These are phyloP conservation scores for Pleurotus salmoneostramineus DNA, from an alignment of 768 basidiomycete species.

Conservation along the genomic window DNA sequence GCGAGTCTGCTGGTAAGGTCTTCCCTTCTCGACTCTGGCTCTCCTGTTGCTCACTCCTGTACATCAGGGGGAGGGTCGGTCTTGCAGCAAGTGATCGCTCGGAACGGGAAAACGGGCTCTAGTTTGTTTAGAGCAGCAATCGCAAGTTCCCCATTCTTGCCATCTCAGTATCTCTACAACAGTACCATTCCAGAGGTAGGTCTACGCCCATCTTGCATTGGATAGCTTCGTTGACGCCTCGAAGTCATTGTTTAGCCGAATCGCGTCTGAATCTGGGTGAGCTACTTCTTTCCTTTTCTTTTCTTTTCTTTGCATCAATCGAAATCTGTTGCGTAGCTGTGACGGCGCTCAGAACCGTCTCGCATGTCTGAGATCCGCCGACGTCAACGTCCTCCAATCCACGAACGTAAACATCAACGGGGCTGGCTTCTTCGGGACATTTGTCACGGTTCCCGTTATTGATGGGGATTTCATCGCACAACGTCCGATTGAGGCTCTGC, in stretches of 20 bases:
- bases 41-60: neutral
- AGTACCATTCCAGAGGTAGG: slow-evolving; percentile 18
- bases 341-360: no score
- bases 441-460: slow-evolving; percentile 38
- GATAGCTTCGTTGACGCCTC: slow-evolving; percentile 27
- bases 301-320: no score
- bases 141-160: slow-evolving; percentile 24
- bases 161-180: slow-evolving; percentile 25
- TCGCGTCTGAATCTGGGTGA: no score
- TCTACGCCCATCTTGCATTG: slow-evolving; percentile 18
- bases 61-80: slow-evolving; percentile 28
- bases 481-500: slow-evolving; percentile 34
- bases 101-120: slow-evolving; percentile 24
- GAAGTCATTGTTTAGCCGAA: slow-evolving; percentile 28
- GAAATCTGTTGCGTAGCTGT: no score
- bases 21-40: neutral
- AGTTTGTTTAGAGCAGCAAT: slow-evolving; percentile 22
- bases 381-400: slow-evolving; percentile 24
- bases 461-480: slow-evolving; percentile 43
- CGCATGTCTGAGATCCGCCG: slow-evolving; percentile 32
- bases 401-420: slow-evolving; percentile 26
- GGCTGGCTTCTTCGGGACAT: slow-evolving; percentile 34
- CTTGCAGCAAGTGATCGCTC: slow-evolving; percentile 26
- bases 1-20: slow-evolving; percentile 2
- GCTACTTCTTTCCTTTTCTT: no score